phyloP scores from a whole-genome alignment of 257 asterid genomes.

The Nicotiana sylvestris region DNA sequence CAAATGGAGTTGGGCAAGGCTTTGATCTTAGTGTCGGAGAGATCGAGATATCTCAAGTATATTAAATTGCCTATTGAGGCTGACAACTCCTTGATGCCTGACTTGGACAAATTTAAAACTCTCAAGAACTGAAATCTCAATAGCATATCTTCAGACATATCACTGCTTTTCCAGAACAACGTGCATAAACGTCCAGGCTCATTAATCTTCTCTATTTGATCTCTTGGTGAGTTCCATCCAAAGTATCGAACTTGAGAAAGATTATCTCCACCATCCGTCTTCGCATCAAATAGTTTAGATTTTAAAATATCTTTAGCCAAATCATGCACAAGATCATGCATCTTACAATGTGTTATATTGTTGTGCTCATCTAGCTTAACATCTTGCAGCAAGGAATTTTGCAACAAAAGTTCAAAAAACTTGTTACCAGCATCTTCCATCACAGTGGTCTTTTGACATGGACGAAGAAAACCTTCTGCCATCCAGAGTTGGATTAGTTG shows the following conservation, averaged over 20 bases:
- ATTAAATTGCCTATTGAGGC: constrained; percentile 14
- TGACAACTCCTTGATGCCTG: not conserved
- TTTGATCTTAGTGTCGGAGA: not conserved
- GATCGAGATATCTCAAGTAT: not conserved
- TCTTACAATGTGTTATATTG: constrained; percentile 11
- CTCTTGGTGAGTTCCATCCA: not conserved
- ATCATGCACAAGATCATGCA: constrained; percentile 37
- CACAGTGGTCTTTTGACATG: not conserved
- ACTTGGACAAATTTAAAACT: no score
- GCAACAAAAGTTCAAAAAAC: constrained; percentile 11
- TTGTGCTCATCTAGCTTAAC: not conserved
- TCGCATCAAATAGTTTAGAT: not conserved
- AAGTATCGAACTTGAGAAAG: not conserved
- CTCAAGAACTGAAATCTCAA: no score
- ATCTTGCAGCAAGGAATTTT: constrained; percentile 22
- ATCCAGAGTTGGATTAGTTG: constrained; percentile 28
- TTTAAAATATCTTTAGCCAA: constrained; percentile 8
- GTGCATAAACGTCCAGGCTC: not conserved
- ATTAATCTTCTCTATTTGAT: not conserved
- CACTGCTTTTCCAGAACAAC: not conserved
- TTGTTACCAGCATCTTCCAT: constrained; percentile 21
- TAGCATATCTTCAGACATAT: not conserved
- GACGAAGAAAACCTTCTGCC: constrained; percentile 18
- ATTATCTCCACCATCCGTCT: not conserved
- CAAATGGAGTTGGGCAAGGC: constrained; percentile 14